Conservation (phyloP, 352 stramenopile species). For the Plasmopara muralis region DNA sequence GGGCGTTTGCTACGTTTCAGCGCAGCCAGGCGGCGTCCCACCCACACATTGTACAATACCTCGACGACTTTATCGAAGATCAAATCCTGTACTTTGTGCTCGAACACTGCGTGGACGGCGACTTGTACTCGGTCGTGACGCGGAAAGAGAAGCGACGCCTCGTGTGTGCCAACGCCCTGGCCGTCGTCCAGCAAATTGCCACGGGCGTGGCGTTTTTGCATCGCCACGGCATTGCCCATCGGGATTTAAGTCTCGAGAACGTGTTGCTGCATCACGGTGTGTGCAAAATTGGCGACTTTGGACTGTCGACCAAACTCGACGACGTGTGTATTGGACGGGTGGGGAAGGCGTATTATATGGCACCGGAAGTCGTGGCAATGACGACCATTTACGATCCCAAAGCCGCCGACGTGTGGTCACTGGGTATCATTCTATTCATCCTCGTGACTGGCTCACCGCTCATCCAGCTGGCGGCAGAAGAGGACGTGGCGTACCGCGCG, state of each 20-base stretch:
- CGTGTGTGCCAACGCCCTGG: constrained; percentile 7
- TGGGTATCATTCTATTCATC: constrained; percentile 48
- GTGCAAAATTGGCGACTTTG: constrained; percentile 49
- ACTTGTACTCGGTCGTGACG: constrained; percentile 27
- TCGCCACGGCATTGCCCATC: constrained; percentile 20
- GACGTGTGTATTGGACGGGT: constrained; percentile 13
- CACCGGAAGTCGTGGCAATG: constrained; percentile 31
- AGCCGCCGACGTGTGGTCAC: constrained; percentile 45
- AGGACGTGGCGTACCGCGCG: constrained; percentile 4
- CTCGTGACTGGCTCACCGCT: constrained; percentile 38
- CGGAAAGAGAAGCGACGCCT: constrained; percentile 13
- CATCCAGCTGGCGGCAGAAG: constrained; percentile 20
- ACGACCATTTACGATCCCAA: constrained; percentile 26
- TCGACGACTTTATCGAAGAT: constrained; percentile 39
- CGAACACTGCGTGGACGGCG: constrained; percentile 30
- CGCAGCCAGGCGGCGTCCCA: constrained; percentile 20
- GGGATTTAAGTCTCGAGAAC: constrained; percentile 42
- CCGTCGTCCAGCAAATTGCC: constrained; percentile 24
- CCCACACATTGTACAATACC: constrained; percentile 38
- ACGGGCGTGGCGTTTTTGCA: constrained; percentile 23
- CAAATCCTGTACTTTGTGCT: constrained; percentile 44
- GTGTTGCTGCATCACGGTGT: constrained; percentile 21
- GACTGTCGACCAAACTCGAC: constrained; percentile 19
- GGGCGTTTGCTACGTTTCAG: constrained; percentile 27
- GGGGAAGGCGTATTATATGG: constrained; percentile 42